Evolutionary conservation across 2,329 filamentous ascomycete genomes (phyloP), one percentile per base, ranked within the genome.

Genomic region (Colletotrichum camelliae): DNA sequence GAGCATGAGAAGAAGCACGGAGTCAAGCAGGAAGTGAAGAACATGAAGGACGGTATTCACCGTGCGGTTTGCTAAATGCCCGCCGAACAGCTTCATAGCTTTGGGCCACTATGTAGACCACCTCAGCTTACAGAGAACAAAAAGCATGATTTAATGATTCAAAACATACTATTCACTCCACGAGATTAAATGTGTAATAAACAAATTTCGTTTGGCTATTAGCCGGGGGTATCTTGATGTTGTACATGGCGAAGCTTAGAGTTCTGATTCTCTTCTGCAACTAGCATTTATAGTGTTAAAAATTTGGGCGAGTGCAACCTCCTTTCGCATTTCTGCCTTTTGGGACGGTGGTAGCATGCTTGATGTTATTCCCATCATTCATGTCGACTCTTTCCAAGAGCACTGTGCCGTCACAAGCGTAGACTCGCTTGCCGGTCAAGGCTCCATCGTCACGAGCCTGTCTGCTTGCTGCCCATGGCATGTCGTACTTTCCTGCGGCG

Each of bases 61-160:
- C 78, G 81, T 39, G 77, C 77, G n/a, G 82, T 83, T 5, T 83
- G 82, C 55, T 83, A 73, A 78, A 18, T n/a, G 15, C 8, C 12
- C 43, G n/a, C 18, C 7, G 21, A n/a, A 35, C 37, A 21, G 31
- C 29, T 10, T 8, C 9, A 35, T 4, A 60, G 27, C 57, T 21
- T 48, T 18, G n/a, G 43, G 18, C 12, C 43, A 21, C n/a, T 7
- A 48, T 5, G n/a, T 48, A 48, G n/a, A n/a, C 43, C n/a, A 21
- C n/a, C n/a, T 48, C 39, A 7, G 43, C 43, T 48, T 48, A 13
- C 43, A 21, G 3, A 13, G 43, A 48, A 48, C n/a, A 48, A 48
- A 48, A 48, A 48, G 39, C 9, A n/a, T n/a, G 39, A 48, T 4
- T 48, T 48, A 4, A n/a, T n/a, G 1, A 48, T 48, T 0, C 18